A percentile compares a stretch with the other conserved stretches of the same genome.
Conservation (phyloP, 148 eudicot genomes). For the Heliamphora exappendiculata region DNA sequence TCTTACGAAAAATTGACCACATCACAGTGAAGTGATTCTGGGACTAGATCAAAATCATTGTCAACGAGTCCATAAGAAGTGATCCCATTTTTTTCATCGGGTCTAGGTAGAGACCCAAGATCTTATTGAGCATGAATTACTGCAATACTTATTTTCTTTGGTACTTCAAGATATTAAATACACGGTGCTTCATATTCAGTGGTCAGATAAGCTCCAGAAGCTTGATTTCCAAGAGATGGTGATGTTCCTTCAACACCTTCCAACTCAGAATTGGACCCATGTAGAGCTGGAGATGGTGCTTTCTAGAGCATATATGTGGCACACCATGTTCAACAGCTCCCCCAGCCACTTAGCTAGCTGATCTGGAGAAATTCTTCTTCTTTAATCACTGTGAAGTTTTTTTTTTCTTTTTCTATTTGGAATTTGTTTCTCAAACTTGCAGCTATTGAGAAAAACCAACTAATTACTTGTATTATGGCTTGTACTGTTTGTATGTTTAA, state of each 20-base stretch:
- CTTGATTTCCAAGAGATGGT: slow-evolving; percentile 98
- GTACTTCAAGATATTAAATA: background rate
- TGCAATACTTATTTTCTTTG: background rate
- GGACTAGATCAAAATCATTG: too few species aligned
- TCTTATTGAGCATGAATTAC: background rate
- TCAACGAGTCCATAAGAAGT: too few species aligned
- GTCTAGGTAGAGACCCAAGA: too few species aligned
- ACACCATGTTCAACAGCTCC: slow-evolving; percentile 80
- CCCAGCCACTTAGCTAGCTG: slow-evolving; percentile 86
- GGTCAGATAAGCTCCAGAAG: slow-evolving; percentile 82
- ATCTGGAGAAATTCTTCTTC: background rate
- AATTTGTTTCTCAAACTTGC: background rate
- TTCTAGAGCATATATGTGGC: slow-evolving; percentile 96
- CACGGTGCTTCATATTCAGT: slow-evolving; percentile 31
- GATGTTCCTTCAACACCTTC: slow-evolving; percentile 93
- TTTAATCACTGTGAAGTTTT: background rate
- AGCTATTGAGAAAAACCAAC: background rate
- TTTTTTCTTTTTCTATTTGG: background rate
- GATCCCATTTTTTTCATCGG: too few species aligned
- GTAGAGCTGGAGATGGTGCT: slow-evolving; percentile 89
- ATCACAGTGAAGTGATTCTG: too few species aligned
- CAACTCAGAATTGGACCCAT: slow-evolving; percentile 77
- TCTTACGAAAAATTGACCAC: too few species aligned
- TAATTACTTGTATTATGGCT: background rate
- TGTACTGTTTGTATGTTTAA: background rate